Evolutionary conservation across 129 eudicot species (phyloP), one percentile per base, ranked within the genome.

Genomic region (Arctium minus): DNA sequence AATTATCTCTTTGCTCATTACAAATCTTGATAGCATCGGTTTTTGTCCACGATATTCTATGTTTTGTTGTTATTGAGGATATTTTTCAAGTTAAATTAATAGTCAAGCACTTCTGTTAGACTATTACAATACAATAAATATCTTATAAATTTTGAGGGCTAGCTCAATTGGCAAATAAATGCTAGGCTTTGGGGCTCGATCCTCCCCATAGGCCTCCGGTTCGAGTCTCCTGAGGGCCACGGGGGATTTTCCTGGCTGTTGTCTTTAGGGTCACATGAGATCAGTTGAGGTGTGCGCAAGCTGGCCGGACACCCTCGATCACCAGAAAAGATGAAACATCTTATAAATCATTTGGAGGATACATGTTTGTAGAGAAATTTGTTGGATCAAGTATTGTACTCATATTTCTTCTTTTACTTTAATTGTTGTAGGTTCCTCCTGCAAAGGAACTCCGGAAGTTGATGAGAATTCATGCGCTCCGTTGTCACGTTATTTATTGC

Each of bases 391-490:
- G 8, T 6, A 37, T 30, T 82, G 35, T 31, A 70, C 27, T 48
- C 18, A 18, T 68, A 5, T 48, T 36, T 29, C 12, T 72, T 32
- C 71, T 81, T 42, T 40, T 30, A 67, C 62, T 69, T 60, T 13
- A 15, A 38, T 73, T 72, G 74, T 83, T 87, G 86, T 88, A 96
- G 99, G 89, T 90, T 86, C 96, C 97, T 65, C 96, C 99, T 5
- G 92, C 85, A 1, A 96, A 90, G 89, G 99, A 96, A 87, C 72
- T 96, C 65, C 85, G 99, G 85, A 96, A 96, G 87, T 48, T 86
- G 80, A 93, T 91, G 98, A 86, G 99, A 80, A 96, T 96, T 80
- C 99, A 96, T 84, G 99, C 98, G 32, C 98, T 96, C 12, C 97
- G 98, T 77, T 96, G 99, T 84, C 98, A 93, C 77, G 88, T 85